A percentile compares a stretch with the other conserved stretches of the same genome.
Conservation (phyloP, 208 protist species). For the Jaenimonas drosophilae region DNA sequence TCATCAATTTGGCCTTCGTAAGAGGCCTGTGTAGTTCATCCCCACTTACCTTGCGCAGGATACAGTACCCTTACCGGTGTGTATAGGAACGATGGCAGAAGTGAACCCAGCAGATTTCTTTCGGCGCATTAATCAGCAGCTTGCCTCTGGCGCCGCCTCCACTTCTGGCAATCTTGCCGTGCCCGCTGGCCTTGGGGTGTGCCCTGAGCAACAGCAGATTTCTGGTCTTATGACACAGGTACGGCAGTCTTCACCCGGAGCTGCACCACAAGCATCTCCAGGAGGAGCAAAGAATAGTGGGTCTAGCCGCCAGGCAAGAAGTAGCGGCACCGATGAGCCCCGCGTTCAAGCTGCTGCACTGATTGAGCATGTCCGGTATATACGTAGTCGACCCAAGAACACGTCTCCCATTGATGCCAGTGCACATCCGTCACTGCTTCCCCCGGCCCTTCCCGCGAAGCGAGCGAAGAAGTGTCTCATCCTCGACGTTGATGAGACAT, state of each 20-base stretch:
- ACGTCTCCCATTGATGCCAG: conserved; percentile 61
- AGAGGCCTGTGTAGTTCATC: too few relatives aligned
- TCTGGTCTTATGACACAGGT: conserved; percentile 28
- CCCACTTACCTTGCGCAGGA: too few relatives aligned
- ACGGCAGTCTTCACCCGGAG: conserved; percentile 3
- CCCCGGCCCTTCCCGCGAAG: conserved; percentile 20
- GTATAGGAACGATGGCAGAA: too few relatives aligned
- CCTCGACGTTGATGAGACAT: conserved; percentile 85
- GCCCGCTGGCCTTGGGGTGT: too few relatives aligned
- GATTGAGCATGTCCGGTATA: conserved; percentile 34
- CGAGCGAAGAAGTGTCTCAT: conserved; percentile 69
- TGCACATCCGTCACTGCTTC: conserved; percentile 59
- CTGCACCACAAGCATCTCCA: conserved; percentile 7
- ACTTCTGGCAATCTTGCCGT: too few relatives aligned
- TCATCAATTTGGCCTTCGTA: too few relatives aligned
- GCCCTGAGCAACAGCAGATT: too few relatives aligned
- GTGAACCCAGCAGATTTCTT: too few relatives aligned
- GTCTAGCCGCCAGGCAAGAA: conserved; percentile 1
- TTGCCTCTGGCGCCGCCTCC: too few relatives aligned
- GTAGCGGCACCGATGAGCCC: conserved; percentile 1
- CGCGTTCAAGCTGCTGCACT: conserved; percentile 34
- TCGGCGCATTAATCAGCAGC: too few relatives aligned
- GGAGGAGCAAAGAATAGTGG: neutral
- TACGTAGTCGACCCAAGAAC: conserved; percentile 67
- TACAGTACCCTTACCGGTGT: too few relatives aligned